Percentiles rank a stretch among this genome's conserved stretches.
These are phyloP conservation scores for Apiotrichum veenhuisii DNA, from an alignment of 1,284 basidiomycete genomes.

Conservation along the genomic window DNA sequence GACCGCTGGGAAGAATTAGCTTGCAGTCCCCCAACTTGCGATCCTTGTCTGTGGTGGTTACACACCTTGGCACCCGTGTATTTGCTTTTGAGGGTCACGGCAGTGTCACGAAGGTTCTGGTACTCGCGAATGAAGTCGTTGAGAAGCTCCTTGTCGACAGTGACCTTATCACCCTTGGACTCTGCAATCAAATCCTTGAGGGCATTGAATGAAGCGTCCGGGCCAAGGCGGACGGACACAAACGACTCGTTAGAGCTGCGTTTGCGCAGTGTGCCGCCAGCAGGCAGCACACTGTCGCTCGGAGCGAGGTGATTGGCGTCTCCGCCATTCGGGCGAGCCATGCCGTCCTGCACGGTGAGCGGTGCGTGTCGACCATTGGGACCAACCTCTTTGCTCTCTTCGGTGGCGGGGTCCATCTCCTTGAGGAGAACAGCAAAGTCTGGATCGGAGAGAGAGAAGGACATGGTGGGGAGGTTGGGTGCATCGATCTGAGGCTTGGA, in stretches of 20 bases:
- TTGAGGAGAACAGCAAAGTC: constrained; percentile 49
- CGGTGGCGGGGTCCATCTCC: constrained; percentile 26
- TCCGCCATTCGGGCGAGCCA: constrained; percentile 6
- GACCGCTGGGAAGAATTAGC: constrained; percentile 57
- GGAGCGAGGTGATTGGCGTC: constrained; percentile 24
- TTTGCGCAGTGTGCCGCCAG: constrained; percentile 23
- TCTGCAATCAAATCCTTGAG: constrained; percentile 55
- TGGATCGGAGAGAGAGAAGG: constrained; percentile 49
- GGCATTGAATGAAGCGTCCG: constrained; percentile 28
- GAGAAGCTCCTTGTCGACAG: constrained; percentile 69
- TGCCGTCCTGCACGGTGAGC: not conserved
- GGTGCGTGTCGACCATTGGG: not conserved
- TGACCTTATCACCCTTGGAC: constrained; percentile 64
- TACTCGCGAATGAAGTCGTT: constrained; percentile 68
- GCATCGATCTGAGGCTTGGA: constrained; percentile 38
- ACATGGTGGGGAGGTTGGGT: constrained; percentile 44
- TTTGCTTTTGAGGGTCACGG: constrained; percentile 65
- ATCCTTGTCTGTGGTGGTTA: constrained; percentile 9
- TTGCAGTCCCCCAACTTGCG: not conserved
- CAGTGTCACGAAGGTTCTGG: constrained; percentile 63
- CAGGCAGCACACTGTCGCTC: constrained; percentile 23
- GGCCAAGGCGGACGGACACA: constrained; percentile 30
- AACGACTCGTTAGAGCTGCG: constrained; percentile 42
- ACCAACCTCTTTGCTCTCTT: not conserved
- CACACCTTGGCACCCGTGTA: constrained; percentile 82